A percentile compares a stretch with the other conserved stretches of the same genome.
These are phyloP conservation scores for Candida multigemmis DNA, from an alignment of 805 yeast genomes.

Conservation along the genomic window DNA sequence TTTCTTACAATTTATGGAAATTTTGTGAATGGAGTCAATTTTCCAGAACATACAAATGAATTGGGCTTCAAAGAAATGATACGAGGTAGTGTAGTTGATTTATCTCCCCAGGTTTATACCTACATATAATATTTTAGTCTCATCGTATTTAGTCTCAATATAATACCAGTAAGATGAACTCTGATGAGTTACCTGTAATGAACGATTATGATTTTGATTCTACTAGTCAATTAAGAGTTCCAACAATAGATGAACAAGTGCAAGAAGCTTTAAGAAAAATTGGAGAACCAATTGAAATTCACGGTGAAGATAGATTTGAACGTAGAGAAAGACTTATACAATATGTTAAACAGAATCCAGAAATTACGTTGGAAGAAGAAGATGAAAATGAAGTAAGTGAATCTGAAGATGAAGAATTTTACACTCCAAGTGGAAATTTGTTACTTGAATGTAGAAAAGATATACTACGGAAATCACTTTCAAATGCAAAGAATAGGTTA, in stretches of 20 bases:
- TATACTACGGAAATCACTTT: conserved; percentile 46
- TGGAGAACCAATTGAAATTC: conserved; percentile 47
- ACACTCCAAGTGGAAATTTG: conserved; percentile 64
- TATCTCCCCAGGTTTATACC: too few relatives aligned
- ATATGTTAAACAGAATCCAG: conserved; percentile 25
- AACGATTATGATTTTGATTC: too few relatives aligned
- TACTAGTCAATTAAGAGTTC: too few relatives aligned
- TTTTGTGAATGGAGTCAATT: too few relatives aligned
- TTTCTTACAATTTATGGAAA: too few relatives aligned
- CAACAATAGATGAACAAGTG: conserved; percentile 63
- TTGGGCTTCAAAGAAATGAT: too few relatives aligned
- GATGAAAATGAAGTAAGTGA: conserved; percentile 27
- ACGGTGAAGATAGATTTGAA: conserved; percentile 52
- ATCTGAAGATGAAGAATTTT: conserved; percentile 71
- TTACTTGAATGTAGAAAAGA: conserved; percentile 42
- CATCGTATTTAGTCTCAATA: too few relatives aligned
- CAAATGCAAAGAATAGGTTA: conserved; percentile 34
- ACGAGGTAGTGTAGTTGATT: too few relatives aligned
- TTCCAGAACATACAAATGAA: too few relatives aligned
- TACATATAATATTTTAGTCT: too few relatives aligned
- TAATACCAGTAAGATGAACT: too few relatives aligned
- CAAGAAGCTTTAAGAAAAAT: conserved; percentile 35
- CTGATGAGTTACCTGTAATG: conserved; percentile 1
- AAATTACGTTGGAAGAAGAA: conserved; percentile 8
- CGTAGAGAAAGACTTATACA: conserved; percentile 52